Percentiles rank a stretch among this genome's conserved stretches.
Conservation (phyloP, 176 grass and related monocot species). For the Eremochloa ophiuroides region DNA sequence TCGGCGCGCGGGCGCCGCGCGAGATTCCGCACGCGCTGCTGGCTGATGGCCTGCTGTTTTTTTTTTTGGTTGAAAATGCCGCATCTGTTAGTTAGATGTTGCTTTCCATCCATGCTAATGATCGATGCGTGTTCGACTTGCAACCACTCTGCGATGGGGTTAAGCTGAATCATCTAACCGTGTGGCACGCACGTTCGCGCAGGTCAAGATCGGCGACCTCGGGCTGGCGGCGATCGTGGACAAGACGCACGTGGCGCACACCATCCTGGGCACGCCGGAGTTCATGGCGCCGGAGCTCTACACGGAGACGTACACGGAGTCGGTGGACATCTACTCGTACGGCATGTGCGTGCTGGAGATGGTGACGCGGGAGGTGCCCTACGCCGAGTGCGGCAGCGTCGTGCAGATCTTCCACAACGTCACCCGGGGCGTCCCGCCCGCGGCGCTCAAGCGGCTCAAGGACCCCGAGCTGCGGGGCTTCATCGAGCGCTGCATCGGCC, state of each 20-base stretch:
- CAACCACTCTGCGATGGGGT: background rate
- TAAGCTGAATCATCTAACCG: background rate
- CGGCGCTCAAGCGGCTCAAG: conserved; percentile 50
- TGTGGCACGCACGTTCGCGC: background rate
- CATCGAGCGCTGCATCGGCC: conserved; percentile 77
- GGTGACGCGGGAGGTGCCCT: conserved; percentile 93
- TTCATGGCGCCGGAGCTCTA: conserved; percentile 99
- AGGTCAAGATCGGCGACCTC: conserved; percentile 97
- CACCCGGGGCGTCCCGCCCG: conserved; percentile 40
- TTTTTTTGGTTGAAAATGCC: background rate
- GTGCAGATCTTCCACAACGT: conserved; percentile 76
- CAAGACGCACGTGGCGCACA: conserved; percentile 74
- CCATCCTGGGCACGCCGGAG: conserved; percentile 88
- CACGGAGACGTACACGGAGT: conserved; percentile 91
- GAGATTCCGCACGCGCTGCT: conserved; percentile 30
- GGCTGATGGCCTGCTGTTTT: background rate
- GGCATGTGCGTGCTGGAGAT: conserved; percentile 97
- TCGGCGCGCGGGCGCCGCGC: background rate
- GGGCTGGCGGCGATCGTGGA: conserved; percentile 89
- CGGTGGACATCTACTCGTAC: conserved; percentile 96
- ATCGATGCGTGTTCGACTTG: background rate
- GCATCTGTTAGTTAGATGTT: background rate
- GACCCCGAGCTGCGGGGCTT: conserved; percentile 68
- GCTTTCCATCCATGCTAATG: background rate
- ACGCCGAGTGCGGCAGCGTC: conserved; percentile 76